phyloP scores from a whole-genome alignment of 805 yeast genomes.

The Suhomyces kilbournensis region DNA sequence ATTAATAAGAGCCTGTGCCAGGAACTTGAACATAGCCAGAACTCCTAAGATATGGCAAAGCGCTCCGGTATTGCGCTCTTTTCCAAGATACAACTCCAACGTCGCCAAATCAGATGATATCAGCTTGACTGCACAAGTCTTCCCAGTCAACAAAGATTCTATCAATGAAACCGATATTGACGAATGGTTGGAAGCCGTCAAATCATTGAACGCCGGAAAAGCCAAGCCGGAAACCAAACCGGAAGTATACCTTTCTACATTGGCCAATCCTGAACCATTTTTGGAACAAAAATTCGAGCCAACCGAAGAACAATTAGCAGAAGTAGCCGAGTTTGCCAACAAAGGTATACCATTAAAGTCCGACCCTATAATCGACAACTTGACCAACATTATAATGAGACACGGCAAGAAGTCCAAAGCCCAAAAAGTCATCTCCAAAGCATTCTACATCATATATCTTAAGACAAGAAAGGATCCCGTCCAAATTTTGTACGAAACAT shows the following conservation, averaged over 20 bases:
- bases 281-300: slow-evolving; percentile 50
- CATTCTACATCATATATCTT: slow-evolving; percentile 75
- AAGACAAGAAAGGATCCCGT: slow-evolving; percentile 79
- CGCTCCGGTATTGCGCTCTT: background rate
- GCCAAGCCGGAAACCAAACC: slow-evolving; percentile 28
- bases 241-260: slow-evolving; percentile 39
- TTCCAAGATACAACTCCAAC: slow-evolving; percentile 12
- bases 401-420: slow-evolving; percentile 87
- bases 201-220: slow-evolving; percentile 33
- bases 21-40: background rate
- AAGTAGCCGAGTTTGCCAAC: slow-evolving; percentile 48
- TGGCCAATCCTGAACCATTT: slow-evolving; percentile 36
- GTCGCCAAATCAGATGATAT: background rate
- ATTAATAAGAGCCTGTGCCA: slow-evolving; percentile 4
- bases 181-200: slow-evolving; percentile 46
- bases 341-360: slow-evolving; percentile 56
- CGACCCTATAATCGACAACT: slow-evolving; percentile 72
- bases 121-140: slow-evolving; percentile 34
- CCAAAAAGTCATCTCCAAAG: slow-evolving; percentile 65
- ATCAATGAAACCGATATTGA: slow-evolving; percentile 42
- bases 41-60: slow-evolving; percentile 1
- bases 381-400: slow-evolving; percentile 87
- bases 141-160: slow-evolving; percentile 35
- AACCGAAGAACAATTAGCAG: slow-evolving; percentile 58
- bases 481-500: slow-evolving; percentile 62